Conservation (phyloP, 2,329 filamentous ascomycete species). For the Pseudogymnoascus sp. region DNA sequence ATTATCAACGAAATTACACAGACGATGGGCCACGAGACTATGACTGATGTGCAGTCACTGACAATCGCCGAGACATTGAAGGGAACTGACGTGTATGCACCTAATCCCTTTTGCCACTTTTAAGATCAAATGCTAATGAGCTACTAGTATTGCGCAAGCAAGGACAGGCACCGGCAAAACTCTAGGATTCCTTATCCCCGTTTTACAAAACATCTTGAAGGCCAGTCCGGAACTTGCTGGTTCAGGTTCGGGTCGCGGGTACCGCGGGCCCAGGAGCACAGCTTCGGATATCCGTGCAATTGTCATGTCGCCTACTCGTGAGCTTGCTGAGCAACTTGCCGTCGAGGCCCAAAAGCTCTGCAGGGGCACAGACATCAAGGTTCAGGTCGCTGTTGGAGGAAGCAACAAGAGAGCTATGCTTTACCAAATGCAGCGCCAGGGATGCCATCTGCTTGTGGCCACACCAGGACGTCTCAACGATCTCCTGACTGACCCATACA, state of each 20-base stretch:
- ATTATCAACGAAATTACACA: conserved; percentile 47
- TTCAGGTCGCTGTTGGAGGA: conserved; percentile 79
- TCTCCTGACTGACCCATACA: conserved; percentile 51
- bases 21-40: conserved; percentile 67
- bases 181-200: conserved; percentile 80
- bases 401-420: conserved; percentile 56
- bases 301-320: conserved; percentile 71
- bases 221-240: conserved; percentile 46
- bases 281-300: conserved; percentile 59
- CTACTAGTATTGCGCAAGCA: conserved; percentile 75
- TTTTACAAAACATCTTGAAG: conserved; percentile 73
- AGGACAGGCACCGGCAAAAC: conserved; percentile 98
- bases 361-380: conserved; percentile 32
- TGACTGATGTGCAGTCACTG: conserved; percentile 85
- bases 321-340: conserved; percentile 73
- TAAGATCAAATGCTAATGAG: not conserved
- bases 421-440: conserved; percentile 43
- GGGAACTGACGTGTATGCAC: conserved; percentile 42
- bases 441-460: conserved; percentile 83
- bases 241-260: conserved; percentile 24
- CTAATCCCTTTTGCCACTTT: not conserved
- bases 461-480: conserved; percentile 86
- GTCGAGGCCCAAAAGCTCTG: conserved; percentile 54
- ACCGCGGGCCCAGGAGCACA: conserved; percentile 28
- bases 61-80: conserved; percentile 70